Evolutionary conservation across 352 stramenopile species (phyloP).

Genomic region (Globisporangium splendens): DNA sequence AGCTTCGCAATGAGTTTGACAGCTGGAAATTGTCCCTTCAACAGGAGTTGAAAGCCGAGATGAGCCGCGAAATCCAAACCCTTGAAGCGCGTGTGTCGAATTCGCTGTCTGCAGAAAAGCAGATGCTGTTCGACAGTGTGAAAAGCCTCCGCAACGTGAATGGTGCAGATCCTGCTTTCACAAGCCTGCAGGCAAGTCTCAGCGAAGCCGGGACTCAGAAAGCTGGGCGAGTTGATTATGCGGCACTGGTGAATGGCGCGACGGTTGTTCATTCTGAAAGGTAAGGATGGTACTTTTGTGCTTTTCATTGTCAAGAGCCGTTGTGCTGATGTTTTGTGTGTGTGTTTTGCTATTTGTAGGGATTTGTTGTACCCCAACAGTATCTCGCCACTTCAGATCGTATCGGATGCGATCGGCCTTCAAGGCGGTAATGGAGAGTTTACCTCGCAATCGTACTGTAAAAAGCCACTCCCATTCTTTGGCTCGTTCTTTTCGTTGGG

Average conservation of each 20-base stretch:
- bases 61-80: slow-evolving; percentile 46
- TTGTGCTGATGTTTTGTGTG: not conserved
- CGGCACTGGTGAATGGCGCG: slow-evolving; percentile 63
- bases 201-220: slow-evolving; percentile 40
- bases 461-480: slow-evolving; percentile 31
- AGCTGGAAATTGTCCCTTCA: slow-evolving; percentile 24
- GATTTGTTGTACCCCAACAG: slow-evolving; percentile 43
- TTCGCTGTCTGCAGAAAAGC: slow-evolving; percentile 56
- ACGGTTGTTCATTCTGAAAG: slow-evolving; percentile 51
- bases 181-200: slow-evolving; percentile 39
- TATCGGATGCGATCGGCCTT: slow-evolving; percentile 32
- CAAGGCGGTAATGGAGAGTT: slow-evolving; percentile 27
- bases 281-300: slow-evolving; percentile 17
- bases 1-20: slow-evolving; percentile 22
- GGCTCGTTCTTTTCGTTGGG: slow-evolving; percentile 35
- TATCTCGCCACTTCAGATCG: slow-evolving; percentile 26
- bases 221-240: slow-evolving; percentile 55
- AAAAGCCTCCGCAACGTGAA: slow-evolving; percentile 46
- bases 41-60: slow-evolving; percentile 37
- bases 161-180: slow-evolving; percentile 51
- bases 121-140: slow-evolving; percentile 44
- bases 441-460: slow-evolving; percentile 57
- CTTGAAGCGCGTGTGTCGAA: slow-evolving; percentile 61
- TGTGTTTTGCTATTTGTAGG: slow-evolving; percentile 22
- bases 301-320: not conserved